Base-by-base conservation (phyloP, 192 early-diverging fungal species). In the Linnemannia schmuckeri region DNA sequence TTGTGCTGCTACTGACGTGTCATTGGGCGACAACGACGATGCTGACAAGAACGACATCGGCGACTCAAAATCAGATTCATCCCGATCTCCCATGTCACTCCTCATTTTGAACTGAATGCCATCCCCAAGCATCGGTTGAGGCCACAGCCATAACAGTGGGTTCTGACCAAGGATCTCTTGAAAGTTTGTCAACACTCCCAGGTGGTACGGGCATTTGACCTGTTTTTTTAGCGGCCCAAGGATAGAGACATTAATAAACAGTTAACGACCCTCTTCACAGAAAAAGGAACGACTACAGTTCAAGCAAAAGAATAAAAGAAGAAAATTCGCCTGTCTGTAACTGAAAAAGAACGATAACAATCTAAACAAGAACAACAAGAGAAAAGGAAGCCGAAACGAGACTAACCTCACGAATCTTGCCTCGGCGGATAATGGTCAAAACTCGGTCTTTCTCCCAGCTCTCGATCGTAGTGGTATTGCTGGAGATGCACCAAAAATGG, bases 391-490 rank as follows among this genome's bases (percentile, higher is more conserved):
- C 37, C 30, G 1, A 27, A 38, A 30, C 22, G 35, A 4, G 44
- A 35, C 27, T 27, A 75, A 93, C 85, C 81, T 89, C 77, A 76
- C 83, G 75, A 37, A 97, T 88, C 71, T 93, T 94, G 4, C 91
- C 93, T 49, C 87, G 82, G 37, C 90, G 88, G 68, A 94, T 90
- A 75, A 97, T 90, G 27, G 92, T 90, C 0, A 92, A 82, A 55
- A 95, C 94, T 70, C 90, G 91, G 66, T 92, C 92, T 78, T 95
- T 96, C 88, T 97, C 96, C 88, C 93, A 93, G 41, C 88, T 92
- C 90, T 98, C 97, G 77, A 97, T 98, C 6, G 97, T 98, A 1
- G 96, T 97, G 13, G 93, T 93, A 78, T 97, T 96, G 68, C 86
- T 87, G 24, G 82, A 79, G 55, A 95, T 79, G 82, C 95, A 95